Evolutionary conservation across 805 yeast species (phyloP).

Genomic region (Kuraishia borneana): DNA sequence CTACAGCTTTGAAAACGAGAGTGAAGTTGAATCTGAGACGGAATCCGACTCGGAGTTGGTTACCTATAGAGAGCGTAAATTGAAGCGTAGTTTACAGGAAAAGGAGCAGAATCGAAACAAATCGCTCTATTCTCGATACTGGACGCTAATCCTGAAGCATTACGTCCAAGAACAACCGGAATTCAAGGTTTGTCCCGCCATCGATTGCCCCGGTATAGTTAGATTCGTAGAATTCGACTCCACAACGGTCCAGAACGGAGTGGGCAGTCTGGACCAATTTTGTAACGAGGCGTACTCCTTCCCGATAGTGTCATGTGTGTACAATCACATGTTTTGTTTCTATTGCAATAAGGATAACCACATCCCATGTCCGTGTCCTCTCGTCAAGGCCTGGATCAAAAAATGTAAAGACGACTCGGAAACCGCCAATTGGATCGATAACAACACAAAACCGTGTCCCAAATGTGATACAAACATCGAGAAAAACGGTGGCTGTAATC

Average conservation of each 20-base stretch:
- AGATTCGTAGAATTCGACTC: constrained; percentile 20
- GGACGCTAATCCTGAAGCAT: constrained; percentile 31
- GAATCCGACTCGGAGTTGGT: constrained; percentile 2
- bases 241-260: constrained; percentile 4
- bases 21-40: constrained; percentile 2
- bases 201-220: constrained; percentile 63
- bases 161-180: constrained; percentile 41
- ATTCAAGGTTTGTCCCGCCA: constrained; percentile 75
- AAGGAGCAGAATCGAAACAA: constrained; percentile 4
- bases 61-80: constrained; percentile 1
- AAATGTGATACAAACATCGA: constrained; percentile 73
- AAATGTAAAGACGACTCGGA: constrained; percentile 83
- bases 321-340: constrained; percentile 68
- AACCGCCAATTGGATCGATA: constrained; percentile 76
- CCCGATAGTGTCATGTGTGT: constrained; percentile 61
- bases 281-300: constrained; percentile 18
- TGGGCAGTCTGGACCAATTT: constrained; percentile 15
- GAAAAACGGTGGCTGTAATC: constrained; percentile 95
- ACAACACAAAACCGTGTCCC: constrained; percentile 82
- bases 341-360: constrained; percentile 69
- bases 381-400: constrained; percentile 60
- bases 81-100: neutral
- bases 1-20: neutral
- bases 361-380: constrained; percentile 70
- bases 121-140: constrained; percentile 22